Evolutionary conservation across 2,329 filamentous ascomycete species (phyloP).

Genomic region (Penicillium frequentans): DNA sequence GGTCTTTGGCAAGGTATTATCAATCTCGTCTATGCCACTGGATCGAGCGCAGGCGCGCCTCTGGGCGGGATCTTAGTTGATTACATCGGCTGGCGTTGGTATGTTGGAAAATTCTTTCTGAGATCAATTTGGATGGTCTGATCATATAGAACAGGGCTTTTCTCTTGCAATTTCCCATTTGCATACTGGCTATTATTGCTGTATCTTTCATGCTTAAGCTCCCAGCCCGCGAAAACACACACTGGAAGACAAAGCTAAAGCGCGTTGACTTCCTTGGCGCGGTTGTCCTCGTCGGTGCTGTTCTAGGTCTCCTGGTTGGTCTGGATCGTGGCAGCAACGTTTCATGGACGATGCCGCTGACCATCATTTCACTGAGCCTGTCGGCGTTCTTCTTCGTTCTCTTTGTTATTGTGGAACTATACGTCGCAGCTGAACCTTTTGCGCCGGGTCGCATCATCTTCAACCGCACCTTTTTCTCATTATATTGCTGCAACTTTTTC

Average conservation of each 20-base stretch:
- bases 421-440: slow-evolving; percentile 69
- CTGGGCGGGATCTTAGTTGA: slow-evolving; percentile 71
- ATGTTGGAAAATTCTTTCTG: slow-evolving; percentile 22
- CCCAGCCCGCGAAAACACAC: slow-evolving; percentile 56
- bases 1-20: slow-evolving; percentile 74
- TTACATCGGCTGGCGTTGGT: slow-evolving; percentile 74
- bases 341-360: slow-evolving; percentile 62
- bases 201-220: slow-evolving; percentile 65
- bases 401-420: slow-evolving; percentile 70
- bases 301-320: slow-evolving; percentile 66
- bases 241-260: slow-evolving; percentile 66
- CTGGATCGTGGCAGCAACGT: slow-evolving; percentile 73
- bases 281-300: slow-evolving; percentile 62
- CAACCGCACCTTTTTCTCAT: slow-evolving; percentile 63
- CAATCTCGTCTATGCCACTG: slow-evolving; percentile 70
- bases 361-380: slow-evolving; percentile 58
- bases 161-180: slow-evolving; percentile 68
- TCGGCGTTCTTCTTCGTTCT: slow-evolving; percentile 61
- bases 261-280: slow-evolving; percentile 75
- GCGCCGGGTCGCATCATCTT: slow-evolving; percentile 74
- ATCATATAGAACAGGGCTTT: slow-evolving; percentile 59
- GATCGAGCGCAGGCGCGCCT: slow-evolving; percentile 68
- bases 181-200: slow-evolving; percentile 62
- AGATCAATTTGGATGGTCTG: neutral
- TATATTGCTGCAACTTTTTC: slow-evolving; percentile 73